These are phyloP conservation scores for Haplosporangium sp. DNA, from an alignment of 371 early-diverging fungal species.

Conservation along the genomic window DNA sequence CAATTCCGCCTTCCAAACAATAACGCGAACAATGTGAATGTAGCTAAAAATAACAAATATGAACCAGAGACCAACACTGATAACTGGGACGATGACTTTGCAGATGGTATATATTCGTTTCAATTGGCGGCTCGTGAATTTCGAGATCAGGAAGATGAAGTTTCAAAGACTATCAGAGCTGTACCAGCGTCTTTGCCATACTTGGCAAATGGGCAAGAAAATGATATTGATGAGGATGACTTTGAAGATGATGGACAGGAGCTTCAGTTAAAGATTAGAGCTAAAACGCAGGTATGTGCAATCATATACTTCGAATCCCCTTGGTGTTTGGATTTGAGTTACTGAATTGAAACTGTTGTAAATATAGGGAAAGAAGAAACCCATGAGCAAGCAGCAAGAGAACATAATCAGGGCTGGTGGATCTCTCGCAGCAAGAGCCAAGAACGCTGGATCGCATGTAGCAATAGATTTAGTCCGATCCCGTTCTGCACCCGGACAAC, in stretches of 20 bases:
- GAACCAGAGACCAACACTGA: constrained; percentile 54
- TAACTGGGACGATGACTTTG: constrained; percentile 64
- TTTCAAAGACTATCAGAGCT: constrained; percentile 43
- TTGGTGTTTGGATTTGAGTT: not conserved
- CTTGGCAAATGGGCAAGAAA: not conserved
- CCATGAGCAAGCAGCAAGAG: constrained; percentile 11
- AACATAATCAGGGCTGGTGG: constrained; percentile 21
- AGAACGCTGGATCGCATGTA: constrained; percentile 14
- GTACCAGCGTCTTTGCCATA: constrained; percentile 3
- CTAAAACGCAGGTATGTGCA: constrained; percentile 17
- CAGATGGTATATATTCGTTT: constrained; percentile 42
- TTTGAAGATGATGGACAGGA: constrained; percentile 31
- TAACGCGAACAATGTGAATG: not conserved
- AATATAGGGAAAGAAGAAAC: constrained; percentile 7
- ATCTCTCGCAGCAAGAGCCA: constrained; percentile 16
- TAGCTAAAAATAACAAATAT: constrained; percentile 16
- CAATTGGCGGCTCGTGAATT: constrained; percentile 48
- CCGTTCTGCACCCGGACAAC: constrained; percentile 39
- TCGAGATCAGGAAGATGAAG: constrained; percentile 48
- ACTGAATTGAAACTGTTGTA: not conserved
- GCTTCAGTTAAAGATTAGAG: constrained; percentile 22
- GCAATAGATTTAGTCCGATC: constrained; percentile 39
- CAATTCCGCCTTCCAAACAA: constrained; percentile 6
- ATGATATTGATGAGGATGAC: not conserved
- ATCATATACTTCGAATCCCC: not conserved